phyloP scores from a whole-genome alignment of 179 eudicot species.

The Dionaea muscipula region DNA sequence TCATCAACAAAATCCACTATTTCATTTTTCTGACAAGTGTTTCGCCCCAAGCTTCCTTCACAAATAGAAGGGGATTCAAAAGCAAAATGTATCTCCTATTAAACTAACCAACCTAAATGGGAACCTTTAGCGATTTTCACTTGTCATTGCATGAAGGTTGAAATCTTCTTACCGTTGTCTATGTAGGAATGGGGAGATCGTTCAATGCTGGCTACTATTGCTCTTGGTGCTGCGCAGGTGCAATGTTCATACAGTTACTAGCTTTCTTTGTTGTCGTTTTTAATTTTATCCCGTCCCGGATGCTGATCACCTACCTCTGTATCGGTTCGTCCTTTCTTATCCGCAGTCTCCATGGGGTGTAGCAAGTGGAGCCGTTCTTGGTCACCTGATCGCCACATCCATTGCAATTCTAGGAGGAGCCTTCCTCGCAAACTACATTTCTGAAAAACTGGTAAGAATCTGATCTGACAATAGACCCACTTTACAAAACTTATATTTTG shows the following conservation, averaged over 20 bases:
- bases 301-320: no score
- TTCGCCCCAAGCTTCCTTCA: no score
- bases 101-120: no score
- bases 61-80: no score
- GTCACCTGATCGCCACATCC: constrained; percentile 72
- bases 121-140: no score
- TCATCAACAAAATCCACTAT: no score
- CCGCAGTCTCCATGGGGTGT: constrained; percentile 93
- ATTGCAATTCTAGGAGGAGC: constrained; percentile 80
- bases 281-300: no score
- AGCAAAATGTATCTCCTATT: no score
- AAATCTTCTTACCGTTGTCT: constrained; percentile 1
- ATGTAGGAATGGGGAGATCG: constrained; percentile 97
- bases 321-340: neutral
- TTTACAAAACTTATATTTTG: neutral
- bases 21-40: no score
- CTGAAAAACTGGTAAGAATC: constrained; percentile 67
- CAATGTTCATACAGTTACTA: neutral
- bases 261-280: no score
- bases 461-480: neutral
- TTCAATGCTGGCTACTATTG: constrained; percentile 96
- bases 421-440: constrained; percentile 78
- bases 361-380: constrained; percentile 84
- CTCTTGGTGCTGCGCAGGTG: constrained; percentile 98
- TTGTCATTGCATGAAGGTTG: no score